phyloP scores from a whole-genome alignment of 441 rosid genomes.

The Isatis lusitanica region DNA sequence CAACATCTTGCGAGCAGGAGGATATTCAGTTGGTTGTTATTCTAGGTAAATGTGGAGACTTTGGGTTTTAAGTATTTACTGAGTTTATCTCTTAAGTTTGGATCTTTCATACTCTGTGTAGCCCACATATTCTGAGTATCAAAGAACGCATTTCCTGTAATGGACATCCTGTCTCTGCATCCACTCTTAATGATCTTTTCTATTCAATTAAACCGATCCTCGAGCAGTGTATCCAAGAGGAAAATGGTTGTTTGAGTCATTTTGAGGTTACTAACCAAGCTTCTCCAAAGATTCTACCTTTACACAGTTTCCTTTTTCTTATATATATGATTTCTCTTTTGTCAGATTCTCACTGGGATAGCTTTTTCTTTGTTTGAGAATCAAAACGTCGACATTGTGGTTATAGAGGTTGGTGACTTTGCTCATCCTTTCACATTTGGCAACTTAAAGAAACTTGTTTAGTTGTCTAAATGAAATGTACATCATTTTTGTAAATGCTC shows the following conservation, averaged over 20 bases:
- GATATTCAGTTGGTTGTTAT: slow-evolving; percentile 78
- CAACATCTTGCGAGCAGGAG: slow-evolving; percentile 68
- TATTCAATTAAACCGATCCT: slow-evolving; percentile 50
- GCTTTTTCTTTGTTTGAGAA: slow-evolving; percentile 72
- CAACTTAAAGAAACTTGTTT: not conserved
- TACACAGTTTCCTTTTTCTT: not conserved
- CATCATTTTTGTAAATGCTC: not conserved
- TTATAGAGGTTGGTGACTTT: slow-evolving; percentile 62
- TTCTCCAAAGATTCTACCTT: not conserved
- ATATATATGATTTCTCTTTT: not conserved
- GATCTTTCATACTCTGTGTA: slow-evolving; percentile 26
- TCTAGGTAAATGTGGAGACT: slow-evolving; percentile 53
- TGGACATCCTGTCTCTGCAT: slow-evolving; percentile 64
- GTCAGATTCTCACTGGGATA: slow-evolving; percentile 78
- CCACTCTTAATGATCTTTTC: slow-evolving; percentile 55
- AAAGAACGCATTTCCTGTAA: slow-evolving; percentile 73
- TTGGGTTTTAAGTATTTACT: not conserved
- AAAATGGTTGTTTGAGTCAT: slow-evolving; percentile 74
- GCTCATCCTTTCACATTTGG: not conserved
- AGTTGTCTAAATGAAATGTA: not conserved
- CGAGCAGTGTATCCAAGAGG: slow-evolving; percentile 56
- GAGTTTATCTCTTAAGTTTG: not conserved
- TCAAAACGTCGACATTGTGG: slow-evolving; percentile 66
- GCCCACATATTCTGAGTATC: slow-evolving; percentile 78
- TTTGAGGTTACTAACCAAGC: slow-evolving; percentile 59